Base-by-base conservation (phyloP, 495 filamentous ascomycete species). In the Parathielavia hyrcaniae region DNA sequence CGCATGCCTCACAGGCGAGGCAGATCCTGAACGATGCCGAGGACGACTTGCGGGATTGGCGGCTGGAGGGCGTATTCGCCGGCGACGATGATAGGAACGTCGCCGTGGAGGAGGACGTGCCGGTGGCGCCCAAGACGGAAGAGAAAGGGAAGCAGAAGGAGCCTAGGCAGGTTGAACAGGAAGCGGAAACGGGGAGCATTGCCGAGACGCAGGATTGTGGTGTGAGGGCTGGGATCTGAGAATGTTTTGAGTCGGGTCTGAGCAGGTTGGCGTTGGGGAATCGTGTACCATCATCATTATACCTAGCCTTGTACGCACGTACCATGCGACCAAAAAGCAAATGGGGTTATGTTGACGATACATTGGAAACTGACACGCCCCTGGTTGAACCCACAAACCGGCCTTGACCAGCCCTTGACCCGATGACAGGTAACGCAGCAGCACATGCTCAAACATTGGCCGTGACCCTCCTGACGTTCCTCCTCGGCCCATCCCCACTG, bases 11-110 rank as follows among this genome's bases (percentile, higher is more conserved):
- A 14, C 82, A 85, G 50, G 88, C 90, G 1, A 83, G 87, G 20
- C 86, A 91, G 69, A 78, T 96, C 13, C 79, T 98, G n/a, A 90
- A 93, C 61, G 91, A 97, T 57, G 90, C 91, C 20, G 93, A 98
- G 72, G 86, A 88, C 44, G 89, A 93, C 43, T 79, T 98, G 46
- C 83, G 83, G 34, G 79, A 79, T 12, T 97, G 90, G 90, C 72
- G 78, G 45, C 75, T 80, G 16, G 63, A 68, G 30, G 58, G 44
- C 52, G 62, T n/a, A 50, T 47, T 52, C 50, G 38, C 39, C 22
- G 47, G 45, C 43, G 50, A 59, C 43, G 50, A 59, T 36, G 50
- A 49, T 36, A 44, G 50, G 19, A 50, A 16, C 41, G 52, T 26
- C 17, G 52, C 14, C 17, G 41, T 22, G 10, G 40, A 46, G 4